Evolutionary conservation across 768 basidiomycete genomes (phyloP).

Genomic region (Austroboletus eburneus): DNA sequence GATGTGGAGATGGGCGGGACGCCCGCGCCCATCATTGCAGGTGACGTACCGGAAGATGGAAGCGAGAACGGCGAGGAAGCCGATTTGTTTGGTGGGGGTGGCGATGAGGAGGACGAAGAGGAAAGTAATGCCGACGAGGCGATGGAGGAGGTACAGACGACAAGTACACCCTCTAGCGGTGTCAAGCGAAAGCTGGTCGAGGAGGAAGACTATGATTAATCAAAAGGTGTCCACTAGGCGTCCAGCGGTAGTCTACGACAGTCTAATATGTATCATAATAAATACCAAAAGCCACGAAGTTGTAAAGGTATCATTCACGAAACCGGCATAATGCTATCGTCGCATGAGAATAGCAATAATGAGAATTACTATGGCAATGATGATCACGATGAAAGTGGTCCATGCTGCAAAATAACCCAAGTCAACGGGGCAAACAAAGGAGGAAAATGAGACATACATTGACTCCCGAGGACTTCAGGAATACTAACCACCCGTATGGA

Average conservation of each 20-base stretch:
- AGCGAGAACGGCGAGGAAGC: conserved; percentile 72
- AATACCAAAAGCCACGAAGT: conserved; percentile 17
- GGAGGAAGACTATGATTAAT: conserved; percentile 81
- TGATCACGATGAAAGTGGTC: conserved; percentile 35
- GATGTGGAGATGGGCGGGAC: conserved; percentile 54
- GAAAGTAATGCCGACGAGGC: conserved; percentile 51
- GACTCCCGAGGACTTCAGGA: conserved; percentile 49
- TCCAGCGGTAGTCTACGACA: conserved; percentile 9
- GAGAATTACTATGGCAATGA: conserved; percentile 41
- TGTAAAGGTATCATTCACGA: no score
- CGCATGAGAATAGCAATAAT: conserved; percentile 41
- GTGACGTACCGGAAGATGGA: conserved; percentile 51
- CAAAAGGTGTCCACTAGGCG: neutral
- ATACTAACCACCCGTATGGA: conserved; percentile 76
- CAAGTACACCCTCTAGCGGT: conserved; percentile 53
- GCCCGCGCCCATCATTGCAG: conserved; percentile 29
- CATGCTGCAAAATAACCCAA: conserved; percentile 32
- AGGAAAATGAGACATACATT: conserved; percentile 42
- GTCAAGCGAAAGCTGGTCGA: conserved; percentile 78
- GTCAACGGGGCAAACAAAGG: conserved; percentile 24
- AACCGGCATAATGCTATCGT: no score
- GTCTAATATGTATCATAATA: conserved; percentile 30
- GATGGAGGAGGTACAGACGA: conserved; percentile 72
- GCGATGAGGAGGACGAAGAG: conserved; percentile 67
- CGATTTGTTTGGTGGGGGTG: conserved; percentile 69